phyloP scores from a whole-genome alignment of 2,329 filamentous ascomycete species.

The Colletotrichum brevisporum region DNA sequence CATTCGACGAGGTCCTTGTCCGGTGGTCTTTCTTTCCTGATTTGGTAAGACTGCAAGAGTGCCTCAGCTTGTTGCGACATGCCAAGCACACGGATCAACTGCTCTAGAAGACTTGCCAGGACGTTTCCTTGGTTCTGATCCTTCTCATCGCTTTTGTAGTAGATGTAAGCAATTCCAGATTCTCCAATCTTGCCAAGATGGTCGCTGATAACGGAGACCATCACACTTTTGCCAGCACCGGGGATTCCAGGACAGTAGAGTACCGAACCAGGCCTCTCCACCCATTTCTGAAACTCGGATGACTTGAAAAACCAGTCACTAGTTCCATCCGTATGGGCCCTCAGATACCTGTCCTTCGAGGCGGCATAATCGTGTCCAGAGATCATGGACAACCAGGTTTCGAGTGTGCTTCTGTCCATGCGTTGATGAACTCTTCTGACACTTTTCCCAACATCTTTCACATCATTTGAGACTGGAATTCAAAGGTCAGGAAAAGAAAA shows the following conservation, averaged over 20 bases:
- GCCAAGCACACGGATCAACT: background rate
- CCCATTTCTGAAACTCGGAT: background rate
- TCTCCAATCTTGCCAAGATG: background rate
- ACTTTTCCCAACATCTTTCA: background rate
- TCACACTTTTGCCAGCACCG: background rate
- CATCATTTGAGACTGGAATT: background rate
- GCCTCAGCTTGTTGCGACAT: background rate
- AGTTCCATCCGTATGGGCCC: background rate
- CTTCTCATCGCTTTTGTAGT: background rate
- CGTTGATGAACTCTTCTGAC: background rate
- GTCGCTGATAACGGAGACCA: background rate
- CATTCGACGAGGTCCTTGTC: background rate
- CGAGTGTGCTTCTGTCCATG: background rate
- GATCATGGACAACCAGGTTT: background rate
- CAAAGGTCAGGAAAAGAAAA: background rate
- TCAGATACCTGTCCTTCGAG: background rate
- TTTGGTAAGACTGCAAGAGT: background rate
- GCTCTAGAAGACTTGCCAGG: background rate
- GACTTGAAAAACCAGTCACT: background rate
- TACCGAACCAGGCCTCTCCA: background rate
- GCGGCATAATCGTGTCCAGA: background rate
- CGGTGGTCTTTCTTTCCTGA: background rate
- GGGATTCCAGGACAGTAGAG: background rate
- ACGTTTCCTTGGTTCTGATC: background rate
- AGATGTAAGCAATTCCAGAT: background rate